These are phyloP conservation scores for Linanthus parryae DNA, from an alignment of 148 eudicot species.

Conservation along the genomic window DNA sequence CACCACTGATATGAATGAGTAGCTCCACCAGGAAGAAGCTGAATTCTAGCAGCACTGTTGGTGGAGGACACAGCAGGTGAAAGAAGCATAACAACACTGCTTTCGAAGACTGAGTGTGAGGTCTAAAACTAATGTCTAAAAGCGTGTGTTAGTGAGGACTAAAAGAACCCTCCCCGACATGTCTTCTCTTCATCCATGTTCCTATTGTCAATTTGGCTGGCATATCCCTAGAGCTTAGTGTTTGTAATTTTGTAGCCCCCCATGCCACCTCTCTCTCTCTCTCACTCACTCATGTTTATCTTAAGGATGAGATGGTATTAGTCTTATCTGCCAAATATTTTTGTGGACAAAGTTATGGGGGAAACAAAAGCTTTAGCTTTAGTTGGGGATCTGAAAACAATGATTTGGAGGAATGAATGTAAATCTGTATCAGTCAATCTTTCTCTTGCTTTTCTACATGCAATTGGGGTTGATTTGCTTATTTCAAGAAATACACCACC, in stretches of 20 bases:
- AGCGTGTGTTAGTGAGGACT: too few species aligned
- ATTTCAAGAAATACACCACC: not conserved
- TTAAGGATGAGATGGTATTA: not conserved
- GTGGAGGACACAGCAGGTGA: not conserved
- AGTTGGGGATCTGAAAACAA: constrained; percentile 23
- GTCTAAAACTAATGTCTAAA: not conserved
- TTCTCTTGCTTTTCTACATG: not conserved
- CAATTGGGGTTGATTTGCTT: constrained; percentile 1
- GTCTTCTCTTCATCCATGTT: not conserved
- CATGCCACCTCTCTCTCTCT: constrained; percentile 14
- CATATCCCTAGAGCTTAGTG: constrained; percentile 20
- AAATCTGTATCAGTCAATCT: not conserved
- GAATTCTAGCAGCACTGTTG: not conserved
- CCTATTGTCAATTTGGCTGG: constrained; percentile 1
- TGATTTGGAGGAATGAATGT: not conserved
- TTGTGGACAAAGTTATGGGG: constrained; percentile 18
- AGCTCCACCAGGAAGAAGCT: constrained; percentile 8
- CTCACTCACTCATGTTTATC: constrained; percentile 12
- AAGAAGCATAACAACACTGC: not conserved
- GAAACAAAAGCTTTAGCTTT: too few species aligned
- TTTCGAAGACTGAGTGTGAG: not conserved
- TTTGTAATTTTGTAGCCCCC: constrained; percentile 18
- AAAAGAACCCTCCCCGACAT: not conserved
- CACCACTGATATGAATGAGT: constrained; percentile 7
- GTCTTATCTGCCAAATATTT: constrained; percentile 15